Evolutionary conservation across 2,329 filamentous ascomycete genomes (phyloP).

Genomic region (Penicillium sclerotigenum): DNA sequence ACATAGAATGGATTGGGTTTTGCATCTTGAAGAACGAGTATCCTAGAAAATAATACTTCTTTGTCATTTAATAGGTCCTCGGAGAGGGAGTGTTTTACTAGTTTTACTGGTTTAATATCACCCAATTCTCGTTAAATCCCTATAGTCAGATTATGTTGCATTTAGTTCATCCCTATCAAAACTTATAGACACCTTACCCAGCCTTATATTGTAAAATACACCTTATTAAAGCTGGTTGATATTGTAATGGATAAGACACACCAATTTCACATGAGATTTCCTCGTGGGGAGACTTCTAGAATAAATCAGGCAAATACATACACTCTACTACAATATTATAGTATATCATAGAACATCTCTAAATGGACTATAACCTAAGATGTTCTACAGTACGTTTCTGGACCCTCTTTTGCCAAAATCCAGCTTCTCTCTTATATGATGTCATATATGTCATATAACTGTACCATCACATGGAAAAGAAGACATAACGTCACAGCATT

Average conservation of each 20-base stretch:
- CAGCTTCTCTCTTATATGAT: background rate
- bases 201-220: background rate
- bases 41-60: background rate
- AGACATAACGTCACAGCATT: background rate
- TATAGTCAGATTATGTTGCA: background rate
- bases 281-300: background rate
- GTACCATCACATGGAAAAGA: background rate
- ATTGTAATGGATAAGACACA: background rate
- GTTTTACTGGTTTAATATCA: too few species aligned
- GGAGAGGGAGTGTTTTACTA: too few species aligned
- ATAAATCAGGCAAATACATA: background rate
- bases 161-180: background rate
- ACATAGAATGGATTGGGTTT: background rate
- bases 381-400: background rate
- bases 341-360: background rate
- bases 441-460: conserved; percentile 3
- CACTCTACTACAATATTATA: background rate
- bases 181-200: background rate
- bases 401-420: background rate
- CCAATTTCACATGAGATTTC: background rate
- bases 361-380: too few species aligned
- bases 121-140: background rate
- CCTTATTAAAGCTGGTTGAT: background rate
- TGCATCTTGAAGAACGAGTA: too few species aligned
- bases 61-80: background rate